Evolutionary conservation across 352 stramenopile genomes (phyloP), one percentile per base, ranked within the genome.

Genomic region (Globisporangium megalacanthum): DNA sequence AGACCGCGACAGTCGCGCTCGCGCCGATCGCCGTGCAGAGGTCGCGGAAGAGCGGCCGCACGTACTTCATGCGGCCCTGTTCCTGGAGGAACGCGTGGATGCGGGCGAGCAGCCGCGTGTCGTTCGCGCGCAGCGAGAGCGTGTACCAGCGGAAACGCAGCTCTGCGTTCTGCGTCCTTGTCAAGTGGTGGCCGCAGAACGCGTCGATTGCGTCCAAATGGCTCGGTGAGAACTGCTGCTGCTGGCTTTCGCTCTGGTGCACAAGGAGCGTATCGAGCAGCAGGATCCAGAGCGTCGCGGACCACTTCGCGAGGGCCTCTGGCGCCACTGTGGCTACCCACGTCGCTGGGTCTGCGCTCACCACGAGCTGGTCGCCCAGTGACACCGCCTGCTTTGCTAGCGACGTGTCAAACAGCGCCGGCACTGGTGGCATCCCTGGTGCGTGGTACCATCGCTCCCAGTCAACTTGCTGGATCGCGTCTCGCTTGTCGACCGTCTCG

Each of bases 371-470:
- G 46, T 85, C 69, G 41, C 68, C 77, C 25, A 87, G 44, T 37
- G 56, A 46, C 4, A 75, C 77, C 33, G 75, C 74, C 55, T 74
- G 70, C n/a, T 54, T 49, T 0, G 76, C 81, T 35, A 96, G 73
- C 11, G 87, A 92, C 49, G 80, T 87, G 74, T 98, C 91, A 65
- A 98, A 97, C 48, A 77, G 77, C 29, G 86, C 85, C 3, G 77
- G 70, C 19, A 90, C 72, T 4, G 80, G 79, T 22, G 88, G 88
- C 89, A 98, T 97, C 5, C 92, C 94, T 25, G 89, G 77, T 52
- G 69, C 66, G 64, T 97, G 66, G 49, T 96, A 94, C 96, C 94
- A 99, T 9, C 61, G 68, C 53, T 98, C 68, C 95, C 96, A 99
- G 65, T 98, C 91, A 56, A 99, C 87, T 48, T 72, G 62, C 19